A percentile compares a stretch with the other conserved stretches of the same genome.
Evolutionary conservation across 768 basidiomycete genomes (phyloP).

Genomic region (Cystobasidiopsis lactophilus): DNA sequence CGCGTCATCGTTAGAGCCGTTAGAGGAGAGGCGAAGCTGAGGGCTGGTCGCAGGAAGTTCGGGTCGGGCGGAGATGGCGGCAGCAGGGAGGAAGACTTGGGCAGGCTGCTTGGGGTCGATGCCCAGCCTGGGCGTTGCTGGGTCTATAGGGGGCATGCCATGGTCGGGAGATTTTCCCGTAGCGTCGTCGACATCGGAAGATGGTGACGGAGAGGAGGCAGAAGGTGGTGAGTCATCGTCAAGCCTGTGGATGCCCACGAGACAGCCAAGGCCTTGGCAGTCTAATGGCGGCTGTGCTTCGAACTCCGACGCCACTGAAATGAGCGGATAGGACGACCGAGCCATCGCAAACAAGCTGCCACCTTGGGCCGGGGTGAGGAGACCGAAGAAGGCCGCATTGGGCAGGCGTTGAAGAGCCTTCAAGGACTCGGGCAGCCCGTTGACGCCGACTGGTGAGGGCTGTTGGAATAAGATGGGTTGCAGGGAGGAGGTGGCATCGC

Average conservation of each 20-base stretch:
- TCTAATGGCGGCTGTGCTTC: constrained; percentile 1
- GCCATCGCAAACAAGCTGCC: constrained; percentile 70
- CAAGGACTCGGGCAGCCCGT: constrained; percentile 29
- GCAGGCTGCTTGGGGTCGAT: too few relatives aligned
- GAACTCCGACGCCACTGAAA: constrained; percentile 29
- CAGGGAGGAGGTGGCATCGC: constrained; percentile 8
- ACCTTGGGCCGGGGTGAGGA: constrained; percentile 37
- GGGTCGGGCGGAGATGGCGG: too few relatives aligned
- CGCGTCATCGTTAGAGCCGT: background rate
- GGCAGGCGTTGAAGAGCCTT: constrained; percentile 15
- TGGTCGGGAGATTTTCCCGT: too few relatives aligned
- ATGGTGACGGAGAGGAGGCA: too few relatives aligned
- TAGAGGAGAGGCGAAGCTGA: too few relatives aligned
- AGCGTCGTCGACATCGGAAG: too few relatives aligned
- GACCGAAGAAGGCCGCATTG: constrained; percentile 55
- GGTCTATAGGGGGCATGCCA: too few relatives aligned
- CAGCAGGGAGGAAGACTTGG: too few relatives aligned
- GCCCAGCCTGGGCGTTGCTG: too few relatives aligned
- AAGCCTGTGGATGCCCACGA: constrained; percentile 2
- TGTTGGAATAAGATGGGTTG: constrained; percentile 38
- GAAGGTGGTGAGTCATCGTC: background rate
- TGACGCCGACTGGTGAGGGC: background rate
- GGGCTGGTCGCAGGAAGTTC: too few relatives aligned
- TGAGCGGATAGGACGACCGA: constrained; percentile 55
- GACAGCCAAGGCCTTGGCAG: constrained; percentile 4